Base-by-base conservation (phyloP, 352 stramenopile species). In the Phytophthora sansomeana region DNA sequence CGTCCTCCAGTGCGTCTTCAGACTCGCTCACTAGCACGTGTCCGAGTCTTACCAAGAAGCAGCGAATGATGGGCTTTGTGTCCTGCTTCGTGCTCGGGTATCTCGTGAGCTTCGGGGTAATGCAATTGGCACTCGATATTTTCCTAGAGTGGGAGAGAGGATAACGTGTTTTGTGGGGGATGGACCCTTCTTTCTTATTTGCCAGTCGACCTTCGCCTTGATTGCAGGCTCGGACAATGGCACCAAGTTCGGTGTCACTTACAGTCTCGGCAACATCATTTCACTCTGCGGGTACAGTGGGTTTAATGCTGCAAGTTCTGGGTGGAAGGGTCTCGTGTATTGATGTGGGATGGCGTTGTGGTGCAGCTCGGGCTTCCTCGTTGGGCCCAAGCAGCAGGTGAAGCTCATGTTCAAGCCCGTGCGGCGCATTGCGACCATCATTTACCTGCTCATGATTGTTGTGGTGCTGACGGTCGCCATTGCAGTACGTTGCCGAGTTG, bases 371-470 rank as follows among this genome's bases (percentile, higher is more conserved):
- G 88, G 85, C 0, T 96, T 96, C 50, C 78, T 96, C 0, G 88
- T 93, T 4, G 88, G 88, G 5, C 88, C 85, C 0, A 83, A 67
- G 71, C 84, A 94, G 77, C 88, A 96, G 50, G 58, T 89, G 55
- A 94, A 94, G 69, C 83, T 93, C 58, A 96, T 96, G 88, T 90
- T 93, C 67, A 93, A 94, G 61, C 88, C 88, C 21, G 75, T 93
- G 51, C 84, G 88, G 0, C 80, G 88, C 21, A 69, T 93, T 42
- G 88, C 85, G 0, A 82, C 88, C 11, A 41, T 85, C 33, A 80
- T 93, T 69, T 96, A 94, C 69, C 51, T 96, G 11, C 33, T 61
- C 17, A 93, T 94, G 86, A 93, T 96, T 66, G 38, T 87, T 30
- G 60, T 92, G 11, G 86, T 94, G 24, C 67, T 96, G 1, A 80